Base-by-base conservation (phyloP, 73 alveolate genomes). In the Urostyla sp. region DNA sequence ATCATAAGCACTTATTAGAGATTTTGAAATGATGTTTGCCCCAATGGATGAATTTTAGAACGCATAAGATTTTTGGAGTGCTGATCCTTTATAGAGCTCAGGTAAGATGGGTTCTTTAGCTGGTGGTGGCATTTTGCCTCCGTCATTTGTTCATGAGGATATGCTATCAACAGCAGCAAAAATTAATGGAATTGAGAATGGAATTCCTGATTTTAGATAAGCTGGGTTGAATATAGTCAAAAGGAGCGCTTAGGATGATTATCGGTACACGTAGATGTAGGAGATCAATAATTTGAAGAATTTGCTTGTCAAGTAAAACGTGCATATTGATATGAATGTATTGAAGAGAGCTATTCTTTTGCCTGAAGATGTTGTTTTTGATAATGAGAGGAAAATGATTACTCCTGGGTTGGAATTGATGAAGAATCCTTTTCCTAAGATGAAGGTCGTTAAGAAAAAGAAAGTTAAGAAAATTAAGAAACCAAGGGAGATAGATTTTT, bases 381-480 rank as follows among this genome's bases (percentile, higher is more conserved):
- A 66, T 26, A 0, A 21, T 4, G 57, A 54, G 15, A 67, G 44
- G 31, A 3, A 8, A 10, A 69, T 69, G 27, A 85, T 85, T 1
- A 48, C 18, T 4, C 80, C 79, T 3, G 40, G 31, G 8, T 46
- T 28, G 32, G 57, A 73, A 13, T 40, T 81, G 21, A 69, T 81
- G 86, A 23, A 26, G 16, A 81, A 81, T 52, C 91, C 91, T 30
- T 81, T 69, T 60, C 91, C 91, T 8, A 80, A 67, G 67, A 80
- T 46, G 31, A 26, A 36, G 16, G 50, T 44, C 55, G 44, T 20
- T 11, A 20, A 26, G 26, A 78, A 63, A 60, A 49, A 49, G 72
- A 78, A 78, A 51, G 59, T 54, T 59, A 78, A 78, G 74, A 61
- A 61, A n/a, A n/a, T n/a, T n/a, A n/a, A n/a, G n/a, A n/a, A n/a